Conservation (phyloP, 176 grass and related monocot genomes). For the Coix lacrymajobi region DNA sequence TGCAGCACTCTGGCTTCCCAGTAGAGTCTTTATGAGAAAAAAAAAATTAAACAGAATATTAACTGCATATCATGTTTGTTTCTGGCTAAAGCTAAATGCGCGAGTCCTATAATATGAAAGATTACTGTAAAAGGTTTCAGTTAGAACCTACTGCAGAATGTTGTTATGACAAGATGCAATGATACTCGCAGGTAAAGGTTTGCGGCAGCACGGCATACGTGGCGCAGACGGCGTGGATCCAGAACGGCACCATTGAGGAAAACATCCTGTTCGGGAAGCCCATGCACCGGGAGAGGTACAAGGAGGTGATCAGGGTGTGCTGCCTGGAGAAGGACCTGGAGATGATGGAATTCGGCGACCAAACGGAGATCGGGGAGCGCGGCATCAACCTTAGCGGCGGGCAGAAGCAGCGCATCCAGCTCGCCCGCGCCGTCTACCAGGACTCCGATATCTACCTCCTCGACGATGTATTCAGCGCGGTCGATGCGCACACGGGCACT, state of each 20-base stretch:
- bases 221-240: conserved; percentile 91
- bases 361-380: conserved; percentile 97
- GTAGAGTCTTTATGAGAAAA: background rate
- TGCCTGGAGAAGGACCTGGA: conserved; percentile 94
- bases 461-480: conserved; percentile 94
- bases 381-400: conserved; percentile 98
- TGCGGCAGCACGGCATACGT: conserved; percentile 85
- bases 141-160: background rate
- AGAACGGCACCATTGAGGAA: conserved; percentile 92
- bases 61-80: background rate
- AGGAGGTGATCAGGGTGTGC: conserved; percentile 75
- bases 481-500: conserved; percentile 81
- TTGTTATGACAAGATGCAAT: background rate
- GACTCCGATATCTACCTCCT: conserved; percentile 89
- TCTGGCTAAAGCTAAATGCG: background rate
- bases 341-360: conserved; percentile 99
- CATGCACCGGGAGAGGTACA: conserved; percentile 71
- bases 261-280: conserved; percentile 89
- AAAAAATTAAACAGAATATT: background rate
- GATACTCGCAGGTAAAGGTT: conserved; percentile 64
- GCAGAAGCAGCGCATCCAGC: conserved; percentile 96
- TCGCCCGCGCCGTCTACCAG: conserved; percentile 91
- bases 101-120: background rate
- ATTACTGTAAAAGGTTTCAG: background rate
- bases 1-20: background rate